Base-by-base conservation (phyloP, 2,329 filamentous ascomycete species). In the Trichoderma sp. region DNA sequence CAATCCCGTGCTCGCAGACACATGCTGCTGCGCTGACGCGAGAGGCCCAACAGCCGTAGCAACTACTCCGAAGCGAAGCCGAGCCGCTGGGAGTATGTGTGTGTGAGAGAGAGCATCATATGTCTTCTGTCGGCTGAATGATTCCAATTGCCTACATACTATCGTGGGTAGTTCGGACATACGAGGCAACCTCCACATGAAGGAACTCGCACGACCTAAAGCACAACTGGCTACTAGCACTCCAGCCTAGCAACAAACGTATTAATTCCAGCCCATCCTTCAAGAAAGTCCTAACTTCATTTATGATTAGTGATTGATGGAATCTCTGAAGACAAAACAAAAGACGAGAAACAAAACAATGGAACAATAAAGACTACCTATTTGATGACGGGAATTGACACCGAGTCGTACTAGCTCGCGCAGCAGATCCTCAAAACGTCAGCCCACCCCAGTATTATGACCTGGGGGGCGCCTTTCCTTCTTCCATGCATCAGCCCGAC, bases 1-100 rank as follows among this genome's bases (percentile, higher is more conserved):
- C 59, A 55, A 63, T 63, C 59, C 50, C 59, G 50, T 55, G 59
- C 50, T 50, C 41, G 50, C 39, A 26, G 9, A 28, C 59, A 63
- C 59, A 63, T 63, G 59, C 59, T 51, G 26, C 59, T 45, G 59
- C 59, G 59, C 48, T 62, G 59, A 62, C 59, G 59, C 59, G 39
- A 54, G 54, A 63, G 59, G 26, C 50, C 59, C 45, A 61, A 39
- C 3, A 39, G 34, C 34, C 34, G 34, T 39, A 39, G 12, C 34
- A 39, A 39, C 34, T 39, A 47, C 34, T 48, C 58, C 58, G 12
- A 19, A 52, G 44, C 54, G 41, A 60, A 24, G 7, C 44, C 19
- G 9, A 39, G 9, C 12, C 26, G 21, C 7, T 7, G 9, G 26
- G 28, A 41, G 7, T n/a, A 9, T 45, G 12, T 39, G 48, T 47